phyloP scores from a whole-genome alignment of 768 basidiomycete species.

The Lentinula guzmanii region DNA sequence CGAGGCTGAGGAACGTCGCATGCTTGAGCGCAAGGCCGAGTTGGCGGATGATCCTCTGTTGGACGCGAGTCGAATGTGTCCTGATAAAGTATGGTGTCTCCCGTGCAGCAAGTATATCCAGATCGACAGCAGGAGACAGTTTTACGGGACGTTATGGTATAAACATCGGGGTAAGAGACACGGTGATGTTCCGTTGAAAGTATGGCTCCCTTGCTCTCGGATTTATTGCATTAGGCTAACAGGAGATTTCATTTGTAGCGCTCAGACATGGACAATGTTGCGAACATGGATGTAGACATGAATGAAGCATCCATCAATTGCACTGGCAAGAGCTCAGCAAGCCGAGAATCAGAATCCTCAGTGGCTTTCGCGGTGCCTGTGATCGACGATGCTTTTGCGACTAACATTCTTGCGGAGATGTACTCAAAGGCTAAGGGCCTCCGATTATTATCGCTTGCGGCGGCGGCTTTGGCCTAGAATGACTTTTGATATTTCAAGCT shows the following conservation, averaged over 20 bases:
- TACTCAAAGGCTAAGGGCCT: slow-evolving; percentile 1
- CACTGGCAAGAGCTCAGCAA: not conserved
- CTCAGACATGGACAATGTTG: not conserved
- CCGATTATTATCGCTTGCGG: not conserved
- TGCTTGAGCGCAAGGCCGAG: slow-evolving; percentile 1
- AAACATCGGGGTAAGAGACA: slow-evolving; percentile 4
- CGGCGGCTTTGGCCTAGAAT: not conserved
- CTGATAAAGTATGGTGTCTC: slow-evolving; percentile 1
- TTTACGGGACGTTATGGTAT: not conserved
- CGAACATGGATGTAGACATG: not conserved
- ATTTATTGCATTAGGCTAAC: not conserved
- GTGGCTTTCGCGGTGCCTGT: not conserved
- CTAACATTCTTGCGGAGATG: not conserved
- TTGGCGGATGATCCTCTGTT: not conserved
- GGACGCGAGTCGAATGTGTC: not conserved
- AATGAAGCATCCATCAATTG: not conserved
- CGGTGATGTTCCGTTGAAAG: not conserved
- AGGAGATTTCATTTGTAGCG: not conserved
- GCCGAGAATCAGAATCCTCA: not conserved
- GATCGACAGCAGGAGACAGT: slow-evolving; percentile 2
- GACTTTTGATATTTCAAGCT: no score
- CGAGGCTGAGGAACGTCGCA: slow-evolving; percentile 1
- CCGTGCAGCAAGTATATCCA: not conserved
- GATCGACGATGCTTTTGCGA: slow-evolving; percentile 3
- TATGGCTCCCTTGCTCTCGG: not conserved